phyloP scores from a whole-genome alignment of 441 rosid species.

The Hura crepitans region DNA sequence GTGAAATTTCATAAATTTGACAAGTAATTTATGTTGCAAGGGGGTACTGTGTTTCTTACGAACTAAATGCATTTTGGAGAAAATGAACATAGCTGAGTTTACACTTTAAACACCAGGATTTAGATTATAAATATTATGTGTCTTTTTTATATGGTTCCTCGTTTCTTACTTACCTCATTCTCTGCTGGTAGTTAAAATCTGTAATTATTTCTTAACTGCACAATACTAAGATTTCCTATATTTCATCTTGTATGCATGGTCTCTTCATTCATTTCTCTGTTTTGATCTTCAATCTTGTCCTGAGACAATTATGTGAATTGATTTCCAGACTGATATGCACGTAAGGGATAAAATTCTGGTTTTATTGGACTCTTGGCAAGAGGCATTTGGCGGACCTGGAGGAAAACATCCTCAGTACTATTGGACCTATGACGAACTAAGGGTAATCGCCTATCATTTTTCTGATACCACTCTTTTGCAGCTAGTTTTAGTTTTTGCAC shows the following conservation, averaged over 20 bases:
- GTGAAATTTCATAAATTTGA: no score
- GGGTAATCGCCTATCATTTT: slow-evolving; percentile 39
- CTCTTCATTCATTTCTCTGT: not conserved
- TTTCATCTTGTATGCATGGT: no score
- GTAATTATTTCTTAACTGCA: not conserved
- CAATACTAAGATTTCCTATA: not conserved
- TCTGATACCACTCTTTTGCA: not conserved
- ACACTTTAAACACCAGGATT: not conserved
- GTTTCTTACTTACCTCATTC: no score
- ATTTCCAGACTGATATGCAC: slow-evolving; percentile 73
- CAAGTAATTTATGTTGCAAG: no score
- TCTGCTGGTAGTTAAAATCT: not conserved
- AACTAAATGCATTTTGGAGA: no score
- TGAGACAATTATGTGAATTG: slow-evolving; percentile 2
- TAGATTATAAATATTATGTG: no score
- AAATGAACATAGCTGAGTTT: not conserved
- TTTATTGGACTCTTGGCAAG: slow-evolving; percentile 93
- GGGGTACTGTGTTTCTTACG: no score
- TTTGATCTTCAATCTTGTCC: slow-evolving; percentile 8
- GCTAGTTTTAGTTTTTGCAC: not conserved
- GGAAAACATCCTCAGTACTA: slow-evolving; percentile 86
- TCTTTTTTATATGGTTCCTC: no score
- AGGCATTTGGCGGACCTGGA: slow-evolving; percentile 94
- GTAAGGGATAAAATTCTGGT: slow-evolving; percentile 83
- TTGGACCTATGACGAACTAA: slow-evolving; percentile 83